These are phyloP conservation scores for Rubia tinctorum DNA, from an alignment of 305 asterid species.

Conservation along the genomic window DNA sequence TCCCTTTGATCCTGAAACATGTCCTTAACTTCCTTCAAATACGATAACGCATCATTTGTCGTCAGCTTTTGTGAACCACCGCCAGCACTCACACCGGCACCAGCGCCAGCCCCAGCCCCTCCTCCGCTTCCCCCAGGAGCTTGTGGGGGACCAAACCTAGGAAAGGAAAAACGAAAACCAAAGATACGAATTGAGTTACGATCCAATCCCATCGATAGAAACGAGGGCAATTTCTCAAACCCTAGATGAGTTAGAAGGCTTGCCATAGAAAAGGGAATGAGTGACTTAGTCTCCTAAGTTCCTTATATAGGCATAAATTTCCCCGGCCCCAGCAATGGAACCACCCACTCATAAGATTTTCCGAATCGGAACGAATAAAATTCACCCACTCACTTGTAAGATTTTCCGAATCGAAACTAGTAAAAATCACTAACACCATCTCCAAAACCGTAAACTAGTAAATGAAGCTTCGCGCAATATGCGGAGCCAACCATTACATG, in stretches of 20 bases:
- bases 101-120: conserved; percentile 33
- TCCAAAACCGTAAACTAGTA: conserved; percentile 4
- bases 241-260: background rate
- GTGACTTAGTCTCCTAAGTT: background rate
- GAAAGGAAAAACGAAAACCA: background rate
- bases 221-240: background rate
- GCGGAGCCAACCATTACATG: background rate
- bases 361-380: background rate
- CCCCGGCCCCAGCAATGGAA: background rate
- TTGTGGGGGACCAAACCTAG: conserved; percentile 37
- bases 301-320: background rate
- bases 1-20: conserved; percentile 95
- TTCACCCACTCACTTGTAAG: background rate
- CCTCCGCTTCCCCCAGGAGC: conserved; percentile 26
- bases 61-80: conserved; percentile 79
- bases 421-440: background rate
- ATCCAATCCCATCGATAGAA: background rate
- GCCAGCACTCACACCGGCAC: conserved; percentile 43
- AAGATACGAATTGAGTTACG: background rate
- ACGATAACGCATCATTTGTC: conserved; percentile 88
- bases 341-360: background rate
- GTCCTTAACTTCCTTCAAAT: conserved; percentile 97
- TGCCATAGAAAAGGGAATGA: background rate
- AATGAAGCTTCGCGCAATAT: background rate
- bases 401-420: background rate